Base-by-base conservation (phyloP, 176 grass and related monocot species). In the Oryza meyeriana region DNA sequence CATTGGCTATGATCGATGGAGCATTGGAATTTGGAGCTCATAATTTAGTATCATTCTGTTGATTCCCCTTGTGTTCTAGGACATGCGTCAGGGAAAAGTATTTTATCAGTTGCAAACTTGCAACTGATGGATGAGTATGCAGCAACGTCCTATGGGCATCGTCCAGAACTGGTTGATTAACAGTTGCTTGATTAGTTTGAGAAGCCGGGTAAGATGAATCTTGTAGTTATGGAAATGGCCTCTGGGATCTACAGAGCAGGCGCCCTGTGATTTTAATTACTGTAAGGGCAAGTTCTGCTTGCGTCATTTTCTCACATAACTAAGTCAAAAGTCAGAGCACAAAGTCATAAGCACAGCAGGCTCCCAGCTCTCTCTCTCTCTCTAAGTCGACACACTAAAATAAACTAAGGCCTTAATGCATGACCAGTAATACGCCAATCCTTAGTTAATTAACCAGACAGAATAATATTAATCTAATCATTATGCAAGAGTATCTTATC, bases 401-500 rank as follows among this genome's bases (percentile, higher is more conserved):
- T 31, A 48, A 13, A 29, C 14, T 29, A 33, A n/a, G 22, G 52
- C 52, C 52, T 58, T 58, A n/a, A 58, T 58, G 52, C 52, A 71
- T 61, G 48, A 58, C 50, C 41, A 41, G 10, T 35, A 39, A 57
- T 64, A 35, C n/a, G 33, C 32, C 69, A 1, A 25, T 48, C 12
- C 33, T 2, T 36, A 20, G 62, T 39, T 42, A 33, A 70, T 57
- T 32, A 57, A 59, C 78, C 66, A 9, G 48, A 35, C 52, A 63
- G 42, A 24, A 4, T 40, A 68, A 8, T 6, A 11, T 1, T 76
- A 84, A 66, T n/a, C 13, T n/a, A 83, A 78, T 1, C 12, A 32
- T 61, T 63, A 76, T 66, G 79, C 65, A 68, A 71, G 40, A 28
- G 55, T 90, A 82, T 68, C 47, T 81, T 74, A 80, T 45, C 59